Base-by-base conservation (phyloP, 2,329 filamentous ascomycete species). In the Sarocladium brachiariae region DNA sequence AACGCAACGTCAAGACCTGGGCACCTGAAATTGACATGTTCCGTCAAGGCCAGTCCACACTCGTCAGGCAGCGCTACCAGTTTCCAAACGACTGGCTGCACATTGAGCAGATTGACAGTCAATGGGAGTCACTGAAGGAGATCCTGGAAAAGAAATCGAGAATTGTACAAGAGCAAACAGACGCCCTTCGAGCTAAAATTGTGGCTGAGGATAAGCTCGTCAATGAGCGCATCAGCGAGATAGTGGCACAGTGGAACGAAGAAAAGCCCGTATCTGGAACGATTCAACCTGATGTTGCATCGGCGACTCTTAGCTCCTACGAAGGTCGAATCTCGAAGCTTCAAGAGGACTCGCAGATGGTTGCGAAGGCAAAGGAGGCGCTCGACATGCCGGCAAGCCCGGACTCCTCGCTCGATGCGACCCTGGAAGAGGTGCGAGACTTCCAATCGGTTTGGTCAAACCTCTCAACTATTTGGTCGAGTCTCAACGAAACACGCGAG, bases 401-500 rank as follows among this genome's bases (percentile, higher is more conserved):
- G 0, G 89, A 96, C 58, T 87, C 86, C 49, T 83, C 86, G n/a
- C 80, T 99, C 19, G 77, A 81, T n/a, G 80, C 86, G 23, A 87
- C 96, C 8, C 76, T 97, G 14, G 92, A 97, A 65, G 93, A 99
- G 70, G 90, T 99, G 2, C 89, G 95, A 55, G 93, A 99, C 67
- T 99, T 99, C 73, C 95, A 96, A 70, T 96, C 92, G 18, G 93
- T 99, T 9, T 99, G 93, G 93, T 88, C 92, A 27, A 92, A 88
- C 46, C 74, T 99, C 47, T 92, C 89, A 21, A 95, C 91, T 5
- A 96, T 99, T 55, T 99, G 93, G 93, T 87, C 89, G 65, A 96
- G 88, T 63, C 74, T 99, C 53, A 93, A 96, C 61, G 92, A 97
- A 61, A 86, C 96, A 14, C 83, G 89, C 25, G 95, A 99, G 60